Percentiles rank a stretch among this genome's conserved stretches.
These are phyloP conservation scores for Pyrenochaeta sp. DNA, from an alignment of 2,329 filamentous ascomycete genomes.

Conservation along the genomic window DNA sequence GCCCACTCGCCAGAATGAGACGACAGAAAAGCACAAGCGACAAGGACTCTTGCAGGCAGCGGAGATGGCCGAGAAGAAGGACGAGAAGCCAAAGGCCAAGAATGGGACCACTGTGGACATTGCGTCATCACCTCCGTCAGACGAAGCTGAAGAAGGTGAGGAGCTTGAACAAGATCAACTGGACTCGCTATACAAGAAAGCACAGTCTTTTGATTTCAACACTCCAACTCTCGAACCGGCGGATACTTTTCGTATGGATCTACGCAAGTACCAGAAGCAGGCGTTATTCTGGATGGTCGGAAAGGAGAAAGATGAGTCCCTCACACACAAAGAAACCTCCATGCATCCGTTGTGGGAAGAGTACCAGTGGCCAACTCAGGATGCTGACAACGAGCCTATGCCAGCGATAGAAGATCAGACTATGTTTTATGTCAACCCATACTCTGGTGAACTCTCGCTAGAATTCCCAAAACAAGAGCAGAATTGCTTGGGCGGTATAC, in stretches of 20 bases:
- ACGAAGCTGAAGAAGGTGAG: slow-evolving; percentile 80
- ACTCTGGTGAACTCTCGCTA: slow-evolving; percentile 90
- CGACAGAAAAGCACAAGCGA: slow-evolving; percentile 79
- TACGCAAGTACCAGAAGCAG: slow-evolving; percentile 95
- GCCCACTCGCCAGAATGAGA: slow-evolving; percentile 77
- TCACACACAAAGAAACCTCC: slow-evolving; percentile 72
- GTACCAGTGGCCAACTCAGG: slow-evolving; percentile 86
- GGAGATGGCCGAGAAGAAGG: slow-evolving; percentile 80
- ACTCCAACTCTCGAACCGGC: slow-evolving; percentile 88
- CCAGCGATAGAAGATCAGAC: slow-evolving; percentile 70
- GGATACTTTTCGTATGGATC: slow-evolving; percentile 79
- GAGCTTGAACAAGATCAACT: slow-evolving; percentile 96
- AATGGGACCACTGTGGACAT: slow-evolving; percentile 57
- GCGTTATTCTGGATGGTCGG: slow-evolving; percentile 95
- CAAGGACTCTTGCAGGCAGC: slow-evolving; percentile 86
- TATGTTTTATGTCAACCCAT: slow-evolving; percentile 94
- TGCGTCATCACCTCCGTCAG: slow-evolving; percentile 65
- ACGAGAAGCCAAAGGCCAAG: slow-evolving; percentile 56
- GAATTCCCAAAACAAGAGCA: slow-evolving; percentile 95
- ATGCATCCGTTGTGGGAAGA: slow-evolving; percentile 99
- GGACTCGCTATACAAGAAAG: slow-evolving; percentile 92
- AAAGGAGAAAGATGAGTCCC: slow-evolving; percentile 84
- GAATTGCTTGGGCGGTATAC: slow-evolving; percentile 88
- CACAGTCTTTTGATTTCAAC: slow-evolving; percentile 94
- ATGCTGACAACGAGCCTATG: slow-evolving; percentile 82